Percentiles rank a stretch among this genome's conserved stretches.
Conservation (phyloP, 1,284 basidiomycete species). For the Mycena citricolor region DNA sequence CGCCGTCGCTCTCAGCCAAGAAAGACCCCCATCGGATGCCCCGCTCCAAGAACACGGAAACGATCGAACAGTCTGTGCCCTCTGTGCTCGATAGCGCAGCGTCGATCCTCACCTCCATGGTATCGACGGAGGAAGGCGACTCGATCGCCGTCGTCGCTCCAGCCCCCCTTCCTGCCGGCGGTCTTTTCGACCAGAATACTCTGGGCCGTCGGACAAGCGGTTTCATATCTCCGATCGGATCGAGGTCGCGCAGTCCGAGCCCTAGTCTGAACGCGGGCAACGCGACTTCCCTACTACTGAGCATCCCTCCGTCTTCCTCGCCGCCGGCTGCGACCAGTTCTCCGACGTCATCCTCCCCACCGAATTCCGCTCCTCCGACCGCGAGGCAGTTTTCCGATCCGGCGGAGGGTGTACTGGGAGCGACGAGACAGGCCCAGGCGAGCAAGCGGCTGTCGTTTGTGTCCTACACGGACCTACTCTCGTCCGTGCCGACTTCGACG, state of each 20-base stretch:
- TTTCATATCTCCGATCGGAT: conserved; percentile 54
- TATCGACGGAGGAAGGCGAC: conserved; percentile 42
- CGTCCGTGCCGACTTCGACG: conserved; percentile 71
- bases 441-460: conserved; percentile 78
- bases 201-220: conserved; percentile 43
- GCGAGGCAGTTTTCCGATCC: conserved; percentile 40
- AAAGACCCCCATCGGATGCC: conserved; percentile 70
- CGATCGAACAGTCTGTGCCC: conserved; percentile 70
- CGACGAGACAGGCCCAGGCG: too few species aligned
- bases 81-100: conserved; percentile 76
- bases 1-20: conserved; percentile 34
- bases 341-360: conserved; percentile 28
- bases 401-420: too few species aligned
- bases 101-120: conserved; percentile 53
- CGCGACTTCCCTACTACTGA: conserved; percentile 44
- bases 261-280: conserved; percentile 35
- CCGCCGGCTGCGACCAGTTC: conserved; percentile 28
- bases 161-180: conserved; percentile 31
- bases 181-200: conserved; percentile 23
- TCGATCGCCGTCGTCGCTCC: conserved; percentile 61
- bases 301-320: conserved; percentile 39
- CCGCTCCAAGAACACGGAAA: conserved; percentile 66
- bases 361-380: conserved; percentile 27
- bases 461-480: conserved; percentile 80
- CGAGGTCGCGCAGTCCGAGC: conserved; percentile 63